These are phyloP conservation scores for Auriscalpium vulgare DNA, from an alignment of 768 basidiomycete genomes.

Conservation along the genomic window DNA sequence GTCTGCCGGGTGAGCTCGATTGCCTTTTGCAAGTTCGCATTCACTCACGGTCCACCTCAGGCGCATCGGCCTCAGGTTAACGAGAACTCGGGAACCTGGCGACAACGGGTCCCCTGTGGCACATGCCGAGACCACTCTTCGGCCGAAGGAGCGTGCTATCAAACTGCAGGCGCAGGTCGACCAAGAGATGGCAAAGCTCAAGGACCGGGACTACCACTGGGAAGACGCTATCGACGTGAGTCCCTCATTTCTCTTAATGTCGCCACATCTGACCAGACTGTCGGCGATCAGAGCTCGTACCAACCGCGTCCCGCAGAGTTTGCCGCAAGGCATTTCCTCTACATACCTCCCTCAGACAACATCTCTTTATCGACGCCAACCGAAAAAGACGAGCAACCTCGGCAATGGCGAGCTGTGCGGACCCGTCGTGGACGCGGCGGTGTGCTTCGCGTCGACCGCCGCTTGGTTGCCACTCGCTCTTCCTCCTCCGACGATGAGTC, in stretches of 20 bases:
- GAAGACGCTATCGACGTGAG: constrained; percentile 82
- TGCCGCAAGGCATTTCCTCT: constrained; percentile 61
- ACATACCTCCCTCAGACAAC: constrained; percentile 35
- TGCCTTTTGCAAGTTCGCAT: too few species aligned
- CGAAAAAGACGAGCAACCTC: constrained; percentile 21
- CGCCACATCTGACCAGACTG: background rate
- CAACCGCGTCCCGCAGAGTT: constrained; percentile 54
- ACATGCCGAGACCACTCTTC: constrained; percentile 43
- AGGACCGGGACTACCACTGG: constrained; percentile 74
- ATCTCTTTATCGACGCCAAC: constrained; percentile 23
- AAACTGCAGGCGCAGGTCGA: constrained; percentile 58
- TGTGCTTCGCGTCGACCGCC: constrained; percentile 67
- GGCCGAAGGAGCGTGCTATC: constrained; percentile 58
- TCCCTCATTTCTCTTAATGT: constrained; percentile 1
- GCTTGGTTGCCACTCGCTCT: constrained; percentile 25
- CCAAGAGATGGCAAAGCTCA: constrained; percentile 44
- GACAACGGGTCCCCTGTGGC: constrained; percentile 31
- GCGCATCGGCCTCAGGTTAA: constrained; percentile 45
- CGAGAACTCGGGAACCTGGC: constrained; percentile 36
- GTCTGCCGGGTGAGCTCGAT: constrained; percentile 4
- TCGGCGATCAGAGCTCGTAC: constrained; percentile 49
- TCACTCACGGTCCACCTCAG: constrained; percentile 15
- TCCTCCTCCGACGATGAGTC: constrained; percentile 7
- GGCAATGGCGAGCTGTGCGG: constrained; percentile 47
- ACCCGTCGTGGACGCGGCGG: constrained; percentile 80